Evolutionary conservation across 148 eudicot genomes (phyloP), one percentile per base, ranked within the genome.

Genomic region (Fagopyrum esculentum): DNA sequence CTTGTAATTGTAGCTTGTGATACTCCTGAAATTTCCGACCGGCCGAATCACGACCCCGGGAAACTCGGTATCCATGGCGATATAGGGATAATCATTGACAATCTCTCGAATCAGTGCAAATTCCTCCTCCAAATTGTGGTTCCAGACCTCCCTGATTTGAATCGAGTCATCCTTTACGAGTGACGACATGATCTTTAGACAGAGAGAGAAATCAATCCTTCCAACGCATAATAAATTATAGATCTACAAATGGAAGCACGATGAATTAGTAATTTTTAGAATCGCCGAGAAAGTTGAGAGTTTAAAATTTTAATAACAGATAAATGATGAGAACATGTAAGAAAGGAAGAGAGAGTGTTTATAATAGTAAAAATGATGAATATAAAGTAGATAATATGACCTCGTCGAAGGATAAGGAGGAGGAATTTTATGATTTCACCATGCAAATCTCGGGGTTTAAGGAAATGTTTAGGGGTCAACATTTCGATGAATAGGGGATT

Each of bases 101-200:
- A 82, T 78, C 16, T 64, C 69, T 16, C 77, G 80, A 72, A 82
- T 82, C 68, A 82, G 30, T 64, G 73, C 74, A 54, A 82, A 78
- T 60, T 82, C 84, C 49, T 81, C 76, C 10, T 78, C 81, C 6
- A 81, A 75, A 82, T 82, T 82, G n/a, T 75, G 69, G 16, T 52
- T 54, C 87, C 87, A 84, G 75, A 81, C 87, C 81, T 84, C 87
- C 55, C 87, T 80, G 75, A 82, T 84, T 13, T 80, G 78, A 71
- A 80, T 82, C 54, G 80, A 69, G 12, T 84, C 87, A 8, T 75
- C 83, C 73, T 79, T 84, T 6, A 71, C 17, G 70, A 82, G 44
- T 54, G 43, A 43, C 35, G 72, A 66, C 55, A 63, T 48, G 64
- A 29, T 55, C 12, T 9, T 69, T 22, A 45, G 7, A 19, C 66